Percentiles rank a stretch among this genome's conserved stretches.
Evolutionary conservation across 768 basidiomycete species (phyloP).

Genomic region (Leucogyrophana mollusca): DNA sequence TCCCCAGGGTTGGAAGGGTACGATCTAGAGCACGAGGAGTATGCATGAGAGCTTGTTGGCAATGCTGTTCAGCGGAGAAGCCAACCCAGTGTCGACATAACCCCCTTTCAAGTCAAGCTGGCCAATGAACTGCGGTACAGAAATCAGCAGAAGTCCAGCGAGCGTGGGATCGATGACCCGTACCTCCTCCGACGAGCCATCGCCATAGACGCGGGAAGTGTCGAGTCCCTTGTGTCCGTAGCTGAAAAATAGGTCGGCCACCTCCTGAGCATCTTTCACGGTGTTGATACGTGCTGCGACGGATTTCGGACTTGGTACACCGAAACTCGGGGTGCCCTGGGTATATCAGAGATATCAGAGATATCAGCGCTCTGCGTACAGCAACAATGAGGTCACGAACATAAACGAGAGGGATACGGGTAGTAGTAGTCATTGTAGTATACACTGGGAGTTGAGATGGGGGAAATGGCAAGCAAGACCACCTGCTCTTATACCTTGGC

Average conservation of each 20-base stretch:
- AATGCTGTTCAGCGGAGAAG: too few relatives aligned
- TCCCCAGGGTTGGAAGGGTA: conserved; percentile 6
- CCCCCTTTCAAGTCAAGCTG: conserved; percentile 12
- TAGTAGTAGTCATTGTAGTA: conserved; percentile 2
- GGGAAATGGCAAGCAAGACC: too few relatives aligned
- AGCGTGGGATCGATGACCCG: background rate
- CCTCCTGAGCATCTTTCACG: conserved; percentile 10
- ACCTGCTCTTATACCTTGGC: too few relatives aligned
- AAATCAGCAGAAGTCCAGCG: conserved; percentile 2
- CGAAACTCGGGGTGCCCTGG: conserved; percentile 22
- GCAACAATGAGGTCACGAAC: too few relatives aligned
- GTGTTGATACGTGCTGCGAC: conserved; percentile 19
- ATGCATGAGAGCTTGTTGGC: too few relatives aligned
- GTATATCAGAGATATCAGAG: background rate
- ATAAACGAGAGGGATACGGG: conserved; percentile 11
- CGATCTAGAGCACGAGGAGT: conserved; percentile 6
- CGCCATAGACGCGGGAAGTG: conserved; percentile 18
- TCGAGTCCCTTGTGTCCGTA: conserved; percentile 19
- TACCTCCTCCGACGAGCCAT: conserved; percentile 23
- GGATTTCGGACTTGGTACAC: conserved; percentile 12
- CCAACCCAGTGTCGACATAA: conserved; percentile 17
- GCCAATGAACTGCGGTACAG: conserved; percentile 10
- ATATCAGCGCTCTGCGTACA: background rate
- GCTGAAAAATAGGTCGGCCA: conserved; percentile 10
- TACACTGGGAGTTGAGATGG: too few relatives aligned